Evolutionary conservation across 306 rosid genomes (phyloP), one percentile per base, ranked within the genome.

Genomic region (Castanea mollissima): DNA sequence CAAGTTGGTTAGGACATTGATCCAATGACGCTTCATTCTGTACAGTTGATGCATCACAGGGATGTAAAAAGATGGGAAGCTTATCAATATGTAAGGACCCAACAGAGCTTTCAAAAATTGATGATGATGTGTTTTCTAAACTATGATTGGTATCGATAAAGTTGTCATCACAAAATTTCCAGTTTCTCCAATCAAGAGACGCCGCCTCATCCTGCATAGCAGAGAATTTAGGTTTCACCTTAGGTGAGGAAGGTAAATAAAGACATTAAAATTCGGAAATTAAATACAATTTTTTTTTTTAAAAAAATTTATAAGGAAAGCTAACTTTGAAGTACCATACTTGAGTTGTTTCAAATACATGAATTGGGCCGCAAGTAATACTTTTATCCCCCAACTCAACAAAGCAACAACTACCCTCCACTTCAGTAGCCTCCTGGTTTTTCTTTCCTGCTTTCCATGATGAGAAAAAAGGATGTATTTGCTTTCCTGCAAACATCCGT

Each of bases 341-440:
- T 91, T 57, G 79, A 78, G 69, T 78, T 21, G 55, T 86, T 74
- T 93, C 98, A 87, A 85, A 91, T 60, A 93, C 97, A 44, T 93
- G 98, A 81, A 93, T 90, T 68, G 94, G 88, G 31, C 85, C 84
- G 18, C 81, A 74, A 51, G 75, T 64, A 25, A 71, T 77, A 76
- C 69, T 77, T 78, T 52, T 75, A 25, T n/a, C n/a, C n/a, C n/a
- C n/a, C n/a, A n/a, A n/a, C n/a, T n/a, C n/a, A n/a, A n/a, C n/a
- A n/a, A n/a, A n/a, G n/a, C n/a, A n/a, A n/a, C n/a, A n/a, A n/a
- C n/a, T n/a, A n/a, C n/a, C n/a, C n/a, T n/a, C n/a, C n/a, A n/a
- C n/a, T n/a, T n/a, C n/a, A n/a, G n/a, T n/a, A n/a, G n/a, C n/a
- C n/a, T n/a, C n/a, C n/a, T n/a, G n/a, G n/a, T n/a, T n/a, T n/a